Percentiles rank a stretch among this genome's conserved stretches.
These are phyloP conservation scores for Lentinula novae-zelandiae DNA, from an alignment of 1,284 basidiomycete genomes.

Conservation along the genomic window DNA sequence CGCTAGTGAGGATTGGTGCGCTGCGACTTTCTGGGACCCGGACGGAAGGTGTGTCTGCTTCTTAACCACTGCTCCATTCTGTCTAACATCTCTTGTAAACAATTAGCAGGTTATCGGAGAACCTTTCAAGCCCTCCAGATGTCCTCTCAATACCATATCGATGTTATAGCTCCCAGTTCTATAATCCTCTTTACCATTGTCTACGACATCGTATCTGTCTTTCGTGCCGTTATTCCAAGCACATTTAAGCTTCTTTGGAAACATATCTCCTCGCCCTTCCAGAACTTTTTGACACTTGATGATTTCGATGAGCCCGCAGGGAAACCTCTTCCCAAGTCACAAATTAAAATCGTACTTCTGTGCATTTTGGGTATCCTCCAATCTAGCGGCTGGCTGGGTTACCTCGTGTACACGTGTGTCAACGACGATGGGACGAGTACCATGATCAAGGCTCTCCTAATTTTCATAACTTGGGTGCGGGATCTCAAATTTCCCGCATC, in stretches of 20 bases:
- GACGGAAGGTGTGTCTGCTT: background rate
- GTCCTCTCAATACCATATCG: background rate
- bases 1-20: too few relatives aligned
- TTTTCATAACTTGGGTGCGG: constrained; percentile 42
- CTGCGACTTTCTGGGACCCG: background rate
- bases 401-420: constrained; percentile 30
- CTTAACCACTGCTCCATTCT: background rate
- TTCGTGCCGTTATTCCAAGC: constrained; percentile 24
- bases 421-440: constrained; percentile 18
- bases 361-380: constrained; percentile 32
- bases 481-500: constrained; percentile 1
- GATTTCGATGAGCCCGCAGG: constrained; percentile 43
- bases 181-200: constrained; percentile 30
- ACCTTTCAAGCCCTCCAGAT: background rate
- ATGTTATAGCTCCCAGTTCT: constrained; percentile 23
- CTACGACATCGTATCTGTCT: constrained; percentile 25
- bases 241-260: constrained; percentile 24
- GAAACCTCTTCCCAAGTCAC: constrained; percentile 22
- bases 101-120: background rate
- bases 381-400: constrained; percentile 31
- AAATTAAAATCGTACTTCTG: constrained; percentile 32
- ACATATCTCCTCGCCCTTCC: constrained; percentile 40
- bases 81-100: background rate
- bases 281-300: constrained; percentile 47
- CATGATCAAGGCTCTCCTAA: constrained; percentile 24